phyloP scores from a whole-genome alignment of 2,329 filamentous ascomycete species.

The Alternaria conjuncta region DNA sequence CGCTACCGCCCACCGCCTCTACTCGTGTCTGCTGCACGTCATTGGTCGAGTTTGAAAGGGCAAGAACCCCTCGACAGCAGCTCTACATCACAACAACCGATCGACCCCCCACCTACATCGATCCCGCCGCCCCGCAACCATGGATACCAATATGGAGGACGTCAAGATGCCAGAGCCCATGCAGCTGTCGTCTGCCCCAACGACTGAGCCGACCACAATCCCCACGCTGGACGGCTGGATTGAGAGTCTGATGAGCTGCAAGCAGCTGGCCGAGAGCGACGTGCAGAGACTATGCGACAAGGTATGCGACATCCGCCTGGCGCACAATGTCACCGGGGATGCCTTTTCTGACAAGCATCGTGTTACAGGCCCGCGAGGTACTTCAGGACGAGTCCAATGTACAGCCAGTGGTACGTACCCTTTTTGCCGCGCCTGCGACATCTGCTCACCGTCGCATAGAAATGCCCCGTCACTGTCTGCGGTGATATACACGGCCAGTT shows the following conservation, averaged over 20 bases:
- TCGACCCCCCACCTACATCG: constrained; percentile 31
- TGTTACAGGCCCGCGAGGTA: constrained; percentile 83
- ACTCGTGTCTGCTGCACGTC: constrained; percentile 39
- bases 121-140: constrained; percentile 54
- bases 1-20: constrained; percentile 8
- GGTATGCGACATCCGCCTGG: constrained; percentile 58
- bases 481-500: constrained; percentile 99
- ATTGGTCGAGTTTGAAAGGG: constrained; percentile 47
- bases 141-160: constrained; percentile 99
- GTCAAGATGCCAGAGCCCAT: constrained; percentile 83
- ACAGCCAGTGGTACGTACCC: constrained; percentile 84
- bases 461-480: constrained; percentile 98
- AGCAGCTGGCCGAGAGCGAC: constrained; percentile 93
- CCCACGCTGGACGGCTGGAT: constrained; percentile 97
- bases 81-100: constrained; percentile 38
- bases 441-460: constrained; percentile 52
- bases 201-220: constrained; percentile 86
- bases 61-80: constrained; percentile 44
- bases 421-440: not conserved
- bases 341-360: constrained; percentile 20
- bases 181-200: constrained; percentile 70
- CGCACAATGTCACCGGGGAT: not conserved
- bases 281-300: constrained; percentile 98
- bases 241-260: constrained; percentile 97
- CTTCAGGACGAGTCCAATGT: constrained; percentile 98